phyloP scores from a whole-genome alignment of 768 basidiomycete species.

The Cystobasidium tubakii region DNA sequence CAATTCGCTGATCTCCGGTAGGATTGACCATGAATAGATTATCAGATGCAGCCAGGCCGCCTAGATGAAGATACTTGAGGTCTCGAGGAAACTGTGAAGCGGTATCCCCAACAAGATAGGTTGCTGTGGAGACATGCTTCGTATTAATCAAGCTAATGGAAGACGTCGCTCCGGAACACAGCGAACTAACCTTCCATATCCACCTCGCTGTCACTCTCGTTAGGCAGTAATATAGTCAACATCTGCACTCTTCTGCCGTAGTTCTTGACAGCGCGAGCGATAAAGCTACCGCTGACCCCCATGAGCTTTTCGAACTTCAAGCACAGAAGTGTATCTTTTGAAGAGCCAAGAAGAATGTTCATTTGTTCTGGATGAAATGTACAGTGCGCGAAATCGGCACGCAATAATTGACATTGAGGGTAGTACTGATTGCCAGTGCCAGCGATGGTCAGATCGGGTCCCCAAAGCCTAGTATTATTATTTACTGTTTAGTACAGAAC shows the following conservation, averaged over 20 bases:
- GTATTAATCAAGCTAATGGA: too few relatives aligned
- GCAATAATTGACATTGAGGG: slow-evolving; percentile 13
- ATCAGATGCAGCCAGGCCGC: slow-evolving; percentile 29
- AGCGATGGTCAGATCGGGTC: slow-evolving; percentile 11
- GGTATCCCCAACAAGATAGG: slow-evolving; percentile 25
- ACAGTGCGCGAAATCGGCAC: slow-evolving; percentile 25
- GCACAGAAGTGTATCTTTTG: slow-evolving; percentile 16
- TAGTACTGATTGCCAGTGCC: slow-evolving; percentile 22
- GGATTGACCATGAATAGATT: slow-evolving; percentile 25
- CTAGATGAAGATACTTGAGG: slow-evolving; percentile 24
- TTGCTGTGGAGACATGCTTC: slow-evolving; percentile 1
- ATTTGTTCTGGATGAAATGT: slow-evolving; percentile 16
- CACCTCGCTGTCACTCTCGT: slow-evolving; percentile 28
- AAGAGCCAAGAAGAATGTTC: slow-evolving; percentile 4
- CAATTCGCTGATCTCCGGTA: neutral
- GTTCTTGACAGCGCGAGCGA: slow-evolving; percentile 21
- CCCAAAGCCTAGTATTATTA: slow-evolving; percentile 4
- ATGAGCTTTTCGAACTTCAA: slow-evolving; percentile 14
- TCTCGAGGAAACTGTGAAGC: slow-evolving; percentile 1
- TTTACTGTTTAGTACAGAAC: too few relatives aligned
- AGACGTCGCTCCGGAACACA: too few relatives aligned
- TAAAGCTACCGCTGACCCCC: slow-evolving; percentile 5
- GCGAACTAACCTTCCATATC: slow-evolving; percentile 6
- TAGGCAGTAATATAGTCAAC: slow-evolving; percentile 19
- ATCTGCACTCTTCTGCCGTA: slow-evolving; percentile 25